These are phyloP conservation scores for Saprolegnia diclina DNA, from an alignment of 352 stramenopile genomes.

Conservation along the genomic window DNA sequence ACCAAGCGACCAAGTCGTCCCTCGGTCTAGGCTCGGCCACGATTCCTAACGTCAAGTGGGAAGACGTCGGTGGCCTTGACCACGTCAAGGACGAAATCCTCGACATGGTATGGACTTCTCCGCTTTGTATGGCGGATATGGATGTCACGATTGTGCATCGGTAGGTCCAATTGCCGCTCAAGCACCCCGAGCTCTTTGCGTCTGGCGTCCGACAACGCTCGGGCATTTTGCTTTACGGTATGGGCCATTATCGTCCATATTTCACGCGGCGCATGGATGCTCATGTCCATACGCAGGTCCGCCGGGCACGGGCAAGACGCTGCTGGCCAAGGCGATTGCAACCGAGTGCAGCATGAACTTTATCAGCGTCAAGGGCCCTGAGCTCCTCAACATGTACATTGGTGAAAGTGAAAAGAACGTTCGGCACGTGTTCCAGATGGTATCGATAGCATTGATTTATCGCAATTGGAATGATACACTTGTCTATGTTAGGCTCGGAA, in stretches of 20 bases:
- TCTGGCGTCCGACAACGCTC: slow-evolving; percentile 71
- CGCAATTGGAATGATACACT: slow-evolving; percentile 28
- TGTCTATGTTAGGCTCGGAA: slow-evolving; percentile 40
- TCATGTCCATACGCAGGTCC: slow-evolving; percentile 30
- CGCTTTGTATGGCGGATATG: background rate
- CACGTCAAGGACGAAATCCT: slow-evolving; percentile 97
- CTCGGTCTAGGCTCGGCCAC: slow-evolving; percentile 40
- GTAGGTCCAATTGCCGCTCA: slow-evolving; percentile 65
- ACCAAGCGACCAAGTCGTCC: slow-evolving; percentile 60
- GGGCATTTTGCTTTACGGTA: slow-evolving; percentile 70
- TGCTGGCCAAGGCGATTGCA: slow-evolving; percentile 94
- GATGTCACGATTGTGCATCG: background rate
- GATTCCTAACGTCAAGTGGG: slow-evolving; percentile 96
- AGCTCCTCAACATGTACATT: slow-evolving; percentile 97
- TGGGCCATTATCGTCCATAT: background rate
- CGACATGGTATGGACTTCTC: slow-evolving; percentile 40
- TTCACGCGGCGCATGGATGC: background rate
- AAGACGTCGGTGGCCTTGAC: slow-evolving; percentile 97
- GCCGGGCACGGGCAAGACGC: slow-evolving; percentile 90
- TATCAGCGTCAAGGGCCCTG: slow-evolving; percentile 93
- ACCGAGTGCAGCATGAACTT: slow-evolving; percentile 95
- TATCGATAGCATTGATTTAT: slow-evolving; percentile 14
- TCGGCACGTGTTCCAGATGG: slow-evolving; percentile 88
- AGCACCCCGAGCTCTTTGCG: slow-evolving; percentile 77
- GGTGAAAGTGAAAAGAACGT: slow-evolving; percentile 97